Evolutionary conservation across 805 yeast genomes (phyloP), one percentile per base, ranked within the genome.

Genomic region (Tetrapisispora arboricola): DNA sequence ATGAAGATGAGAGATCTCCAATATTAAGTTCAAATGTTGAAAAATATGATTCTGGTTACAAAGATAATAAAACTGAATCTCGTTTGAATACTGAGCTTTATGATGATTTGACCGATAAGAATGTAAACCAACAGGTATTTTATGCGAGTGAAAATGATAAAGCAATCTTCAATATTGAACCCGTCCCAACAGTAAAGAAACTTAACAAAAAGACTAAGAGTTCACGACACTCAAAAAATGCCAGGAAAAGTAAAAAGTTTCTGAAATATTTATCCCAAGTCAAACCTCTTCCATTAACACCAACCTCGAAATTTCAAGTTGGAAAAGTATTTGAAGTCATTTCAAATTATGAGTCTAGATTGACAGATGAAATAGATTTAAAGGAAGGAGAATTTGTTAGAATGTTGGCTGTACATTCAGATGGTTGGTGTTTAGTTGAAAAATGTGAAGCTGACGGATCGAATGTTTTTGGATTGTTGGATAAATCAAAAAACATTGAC

Each of bases 341-440:
- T 0, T 43, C 46, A 16, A 43, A 42, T 2, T 66, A 65, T 39
- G 22, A 38, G 2, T 63, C 67, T 21, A 55, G 49, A 13, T 49
- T 67, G 24, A 50, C 64, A 4, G 71, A 65, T 52, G 72, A 67
- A 40, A 52, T 67, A 10, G 42, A 46, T 12, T 49, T 66, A 6
- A 7, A 30, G 1, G 32, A 35, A 2, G 68, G 67, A 3, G 71
- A 65, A 25, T 49, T 31, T 40, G 60, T 62, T 9, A 54, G 53
- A 44, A 49, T 66, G 1, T 42, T 66, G 7, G 67, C 70, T 2
- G 57, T 59, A 15, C 72, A 67, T 48, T 62, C 68, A 2, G 72
- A 67, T 46, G 70, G 71, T 3, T 67, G 72, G 72, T 67, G 70
- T 42, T 46, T 67, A 11, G 68, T 58, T 2, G 70, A 66, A 39